Conservation (phyloP, 768 basidiomycete species). For the Serendipita sp. region DNA sequence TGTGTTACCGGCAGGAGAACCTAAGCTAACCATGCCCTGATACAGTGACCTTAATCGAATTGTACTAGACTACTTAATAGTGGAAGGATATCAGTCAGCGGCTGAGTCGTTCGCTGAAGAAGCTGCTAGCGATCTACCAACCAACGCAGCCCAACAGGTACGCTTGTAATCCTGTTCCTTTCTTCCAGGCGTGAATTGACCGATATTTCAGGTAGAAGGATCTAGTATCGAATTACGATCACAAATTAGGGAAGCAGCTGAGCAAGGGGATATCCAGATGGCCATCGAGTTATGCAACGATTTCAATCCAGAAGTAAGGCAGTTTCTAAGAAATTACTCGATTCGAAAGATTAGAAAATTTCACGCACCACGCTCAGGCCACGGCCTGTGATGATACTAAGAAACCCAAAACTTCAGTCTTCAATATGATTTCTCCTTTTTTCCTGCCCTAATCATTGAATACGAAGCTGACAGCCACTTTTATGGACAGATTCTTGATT, state of each 20-base stretch:
- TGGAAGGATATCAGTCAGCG: constrained; percentile 92
- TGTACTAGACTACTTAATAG: constrained; percentile 94
- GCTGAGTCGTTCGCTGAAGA: constrained; percentile 91
- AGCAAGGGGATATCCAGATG: constrained; percentile 86
- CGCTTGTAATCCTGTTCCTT: too few relatives aligned
- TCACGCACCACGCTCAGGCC: constrained; percentile 99
- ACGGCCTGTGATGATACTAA: constrained; percentile 70
- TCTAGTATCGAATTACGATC: constrained; percentile 87
- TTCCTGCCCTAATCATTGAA: constrained; percentile 12
- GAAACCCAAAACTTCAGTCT: constrained; percentile 82
- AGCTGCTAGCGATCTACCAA: constrained; percentile 37
- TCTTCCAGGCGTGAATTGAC: too few relatives aligned
- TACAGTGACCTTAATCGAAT: constrained; percentile 81
- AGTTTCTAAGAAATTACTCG: constrained; percentile 12
- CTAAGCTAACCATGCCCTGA: background rate
- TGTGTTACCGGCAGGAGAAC: too few relatives aligned
- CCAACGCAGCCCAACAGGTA: constrained; percentile 24
- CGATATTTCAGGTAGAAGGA: constrained; percentile 41
- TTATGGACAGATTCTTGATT: constrained; percentile 72
- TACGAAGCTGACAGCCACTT: constrained; percentile 9
- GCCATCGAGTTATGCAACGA: constrained; percentile 94
- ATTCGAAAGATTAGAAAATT: constrained; percentile 61
- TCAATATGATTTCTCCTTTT: constrained; percentile 60
- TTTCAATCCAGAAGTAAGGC: constrained; percentile 85
- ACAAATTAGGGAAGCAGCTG: constrained; percentile 85